A percentile compares a stretch with the other conserved stretches of the same genome.
Evolutionary conservation across 2,329 filamentous ascomycete species (phyloP).

Genomic region (Pezicula rhizophila): DNA sequence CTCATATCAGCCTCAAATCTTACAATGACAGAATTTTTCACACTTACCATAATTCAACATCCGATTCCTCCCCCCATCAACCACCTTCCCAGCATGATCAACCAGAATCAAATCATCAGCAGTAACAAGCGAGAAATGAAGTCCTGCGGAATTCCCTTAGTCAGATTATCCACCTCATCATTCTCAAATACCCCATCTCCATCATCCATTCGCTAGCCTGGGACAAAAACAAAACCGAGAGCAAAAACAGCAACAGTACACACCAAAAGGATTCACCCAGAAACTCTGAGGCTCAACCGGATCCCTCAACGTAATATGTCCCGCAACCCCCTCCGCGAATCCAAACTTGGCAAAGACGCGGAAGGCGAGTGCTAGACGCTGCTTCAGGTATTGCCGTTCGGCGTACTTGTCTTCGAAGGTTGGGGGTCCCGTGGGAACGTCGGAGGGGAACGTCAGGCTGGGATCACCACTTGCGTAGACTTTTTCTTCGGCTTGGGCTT

Average conservation of each 20-base stretch:
- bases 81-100: no score
- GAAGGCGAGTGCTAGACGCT: constrained; percentile 39
- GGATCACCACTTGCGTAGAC: constrained; percentile 8
- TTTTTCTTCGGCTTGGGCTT: constrained; percentile 2
- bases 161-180: no score
- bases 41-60: constrained; percentile 11
- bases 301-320: constrained; percentile 32
- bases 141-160: no score
- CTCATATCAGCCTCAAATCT: no score
- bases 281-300: constrained; percentile 12
- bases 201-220: no score
- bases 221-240: no score
- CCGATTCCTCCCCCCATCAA: constrained; percentile 29
- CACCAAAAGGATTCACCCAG: constrained; percentile 18
- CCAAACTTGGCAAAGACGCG: constrained; percentile 37
- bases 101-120: no score
- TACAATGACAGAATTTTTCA: neutral
- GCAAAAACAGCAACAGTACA: no score
- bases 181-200: no score
- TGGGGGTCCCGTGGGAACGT: constrained; percentile 37
- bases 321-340: constrained; percentile 34
- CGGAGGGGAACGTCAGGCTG: constrained; percentile 5
- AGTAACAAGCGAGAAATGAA: no score
- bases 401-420: constrained; percentile 24
- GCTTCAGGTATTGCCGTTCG: constrained; percentile 22